Conservation (phyloP, 164 flowering plant species). For the Warburgia ugandensis region DNA sequence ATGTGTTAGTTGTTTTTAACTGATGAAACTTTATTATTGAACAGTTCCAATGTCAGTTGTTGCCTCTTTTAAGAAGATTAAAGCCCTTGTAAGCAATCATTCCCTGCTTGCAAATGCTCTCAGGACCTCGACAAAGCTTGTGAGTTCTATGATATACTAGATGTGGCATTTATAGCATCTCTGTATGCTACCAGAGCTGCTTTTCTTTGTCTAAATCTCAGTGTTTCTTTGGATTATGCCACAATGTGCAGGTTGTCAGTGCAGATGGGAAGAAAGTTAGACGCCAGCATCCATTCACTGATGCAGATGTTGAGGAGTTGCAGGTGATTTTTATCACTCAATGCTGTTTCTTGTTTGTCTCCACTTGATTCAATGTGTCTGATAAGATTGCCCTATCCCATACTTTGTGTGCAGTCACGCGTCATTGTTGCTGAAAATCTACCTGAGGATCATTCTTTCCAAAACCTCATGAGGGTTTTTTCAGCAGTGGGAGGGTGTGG, state of each 20-base stretch:
- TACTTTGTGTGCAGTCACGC: conserved; percentile 57
- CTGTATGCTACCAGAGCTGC: no score
- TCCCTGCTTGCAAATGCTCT: conserved; percentile 71
- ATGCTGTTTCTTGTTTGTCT: background rate
- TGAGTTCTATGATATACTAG: conserved; percentile 46
- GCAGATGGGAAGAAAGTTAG: conserved; percentile 86
- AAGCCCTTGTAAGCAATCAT: conserved; percentile 47
- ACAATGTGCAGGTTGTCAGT: conserved; percentile 61
- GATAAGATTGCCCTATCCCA: background rate
- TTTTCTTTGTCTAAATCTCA: no score
- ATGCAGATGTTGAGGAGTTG: conserved; percentile 73
- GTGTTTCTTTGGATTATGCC: conserved; percentile 4
- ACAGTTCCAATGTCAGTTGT: conserved; percentile 88
- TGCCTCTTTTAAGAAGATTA: conserved; percentile 91
- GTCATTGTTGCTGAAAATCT: conserved; percentile 86
- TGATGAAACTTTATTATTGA: background rate
- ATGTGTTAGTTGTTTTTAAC: no score
- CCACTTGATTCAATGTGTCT: background rate
- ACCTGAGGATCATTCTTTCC: conserved; percentile 93
- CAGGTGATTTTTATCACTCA: conserved; percentile 40
- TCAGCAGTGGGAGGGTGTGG: conserved; percentile 80
- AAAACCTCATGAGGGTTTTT: conserved; percentile 87
- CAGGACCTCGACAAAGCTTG: conserved; percentile 72
- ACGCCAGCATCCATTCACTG: conserved; percentile 63
- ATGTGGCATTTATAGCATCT: no score